Conservation (phyloP, 768 basidiomycete species). For the Hirschioporus abietinus region DNA sequence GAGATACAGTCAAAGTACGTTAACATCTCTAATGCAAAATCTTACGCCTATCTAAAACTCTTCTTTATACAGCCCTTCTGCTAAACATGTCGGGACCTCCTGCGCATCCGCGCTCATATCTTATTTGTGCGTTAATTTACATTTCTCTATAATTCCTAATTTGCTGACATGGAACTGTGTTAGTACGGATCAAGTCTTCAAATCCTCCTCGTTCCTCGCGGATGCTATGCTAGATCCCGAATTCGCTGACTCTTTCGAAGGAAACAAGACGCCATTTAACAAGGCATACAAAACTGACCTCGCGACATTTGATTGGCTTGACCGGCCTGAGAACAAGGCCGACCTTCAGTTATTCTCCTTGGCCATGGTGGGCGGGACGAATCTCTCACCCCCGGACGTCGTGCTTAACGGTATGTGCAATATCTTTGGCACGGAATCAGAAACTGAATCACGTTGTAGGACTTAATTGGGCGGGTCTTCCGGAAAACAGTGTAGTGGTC, state of each 20-base stretch:
- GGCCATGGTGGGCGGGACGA: slow-evolving; percentile 20
- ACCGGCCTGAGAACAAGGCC: slow-evolving; percentile 14
- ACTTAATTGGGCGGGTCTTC: slow-evolving; percentile 53
- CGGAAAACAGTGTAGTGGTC: slow-evolving; percentile 44
- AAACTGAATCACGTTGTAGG: slow-evolving; percentile 28
- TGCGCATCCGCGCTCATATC: slow-evolving; percentile 70
- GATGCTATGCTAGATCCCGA: slow-evolving; percentile 43
- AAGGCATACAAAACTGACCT: slow-evolving; percentile 16
- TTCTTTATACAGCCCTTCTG: slow-evolving; percentile 41
- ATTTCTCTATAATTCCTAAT: not conserved
- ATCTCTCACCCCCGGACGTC: slow-evolving; percentile 37
- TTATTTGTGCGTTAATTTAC: slow-evolving; percentile 43
- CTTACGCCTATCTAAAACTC: slow-evolving; percentile 3
- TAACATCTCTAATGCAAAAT: not conserved
- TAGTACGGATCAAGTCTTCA: slow-evolving; percentile 74
- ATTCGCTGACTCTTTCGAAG: slow-evolving; percentile 12
- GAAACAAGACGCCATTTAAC: slow-evolving; percentile 17
- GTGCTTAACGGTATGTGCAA: slow-evolving; percentile 43
- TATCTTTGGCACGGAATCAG: slow-evolving; percentile 1
- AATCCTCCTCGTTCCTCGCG: slow-evolving; percentile 69
- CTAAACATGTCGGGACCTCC: slow-evolving; percentile 61
- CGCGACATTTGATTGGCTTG: slow-evolving; percentile 19
- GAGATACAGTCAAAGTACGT: slow-evolving; percentile 45
- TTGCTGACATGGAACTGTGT: not conserved
- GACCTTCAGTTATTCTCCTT: slow-evolving; percentile 24